Evolutionary conservation across 2,329 filamentous ascomycete genomes (phyloP).

Genomic region (Alternaria conjuncta): DNA sequence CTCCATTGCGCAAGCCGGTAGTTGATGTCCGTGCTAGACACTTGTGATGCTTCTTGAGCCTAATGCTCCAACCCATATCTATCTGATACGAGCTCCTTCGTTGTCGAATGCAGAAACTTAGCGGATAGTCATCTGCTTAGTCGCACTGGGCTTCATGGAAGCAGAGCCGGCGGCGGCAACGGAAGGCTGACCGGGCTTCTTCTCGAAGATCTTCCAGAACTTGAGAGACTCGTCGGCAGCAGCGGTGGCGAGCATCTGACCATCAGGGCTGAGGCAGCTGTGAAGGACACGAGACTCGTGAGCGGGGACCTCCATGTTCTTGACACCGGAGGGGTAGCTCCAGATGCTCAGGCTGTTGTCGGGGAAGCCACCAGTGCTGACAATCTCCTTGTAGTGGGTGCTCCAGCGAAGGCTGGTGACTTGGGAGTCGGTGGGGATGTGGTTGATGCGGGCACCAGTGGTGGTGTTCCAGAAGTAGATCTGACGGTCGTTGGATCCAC

Average conservation of each 20-base stretch:
- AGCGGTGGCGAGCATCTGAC: slow-evolving; percentile 96
- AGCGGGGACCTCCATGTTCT: slow-evolving; percentile 96
- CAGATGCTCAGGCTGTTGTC: slow-evolving; percentile 99
- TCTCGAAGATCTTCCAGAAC: slow-evolving; percentile 99
- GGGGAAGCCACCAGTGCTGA: slow-evolving; percentile 97
- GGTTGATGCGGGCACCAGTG: slow-evolving; percentile 96
- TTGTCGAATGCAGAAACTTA: slow-evolving; percentile 23
- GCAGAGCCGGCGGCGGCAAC: slow-evolving; percentile 70
- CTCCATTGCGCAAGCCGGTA: slow-evolving; percentile 49
- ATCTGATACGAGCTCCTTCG: not conserved
- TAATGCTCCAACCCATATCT: slow-evolving; percentile 11
- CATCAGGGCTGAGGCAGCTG: slow-evolving; percentile 95
- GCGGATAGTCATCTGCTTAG: slow-evolving; percentile 84
- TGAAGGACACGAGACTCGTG: slow-evolving; percentile 97
- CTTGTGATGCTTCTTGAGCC: slow-evolving; percentile 21
- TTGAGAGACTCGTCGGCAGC: slow-evolving; percentile 96
- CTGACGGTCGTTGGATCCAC: slow-evolving; percentile 94
- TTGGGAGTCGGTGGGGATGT: slow-evolving; percentile 97
- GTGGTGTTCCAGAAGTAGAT: slow-evolving; percentile 99
- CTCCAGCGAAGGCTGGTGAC: slow-evolving; percentile 97
- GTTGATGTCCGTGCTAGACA: slow-evolving; percentile 19
- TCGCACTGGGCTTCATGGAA: slow-evolving; percentile 78
- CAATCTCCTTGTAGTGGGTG: slow-evolving; percentile 96
- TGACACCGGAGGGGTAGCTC: slow-evolving; percentile 96
- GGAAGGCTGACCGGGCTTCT: slow-evolving; percentile 81